These are phyloP conservation scores for Boletus sp. DNA, from an alignment of 768 basidiomycete species.

Conservation along the genomic window DNA sequence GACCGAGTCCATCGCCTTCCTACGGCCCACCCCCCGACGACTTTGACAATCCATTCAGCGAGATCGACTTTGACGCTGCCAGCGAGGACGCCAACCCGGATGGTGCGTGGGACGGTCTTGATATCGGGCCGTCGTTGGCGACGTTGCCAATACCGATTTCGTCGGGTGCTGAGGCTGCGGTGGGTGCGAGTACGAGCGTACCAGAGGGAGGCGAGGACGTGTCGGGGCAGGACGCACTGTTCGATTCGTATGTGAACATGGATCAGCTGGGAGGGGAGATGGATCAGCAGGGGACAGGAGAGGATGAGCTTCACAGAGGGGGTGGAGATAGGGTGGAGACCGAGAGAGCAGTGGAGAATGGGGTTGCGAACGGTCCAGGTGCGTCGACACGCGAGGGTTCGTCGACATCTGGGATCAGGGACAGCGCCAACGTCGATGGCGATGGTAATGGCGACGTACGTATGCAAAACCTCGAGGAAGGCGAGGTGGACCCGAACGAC, in stretches of 20 bases:
- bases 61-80: constrained; percentile 12
- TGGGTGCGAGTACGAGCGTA: background rate
- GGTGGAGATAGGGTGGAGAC: background rate
- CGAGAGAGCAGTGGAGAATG: background rate
- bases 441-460: background rate
- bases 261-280: constrained; percentile 10
- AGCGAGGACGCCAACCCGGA: background rate
- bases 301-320: background rate
- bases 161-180: background rate
- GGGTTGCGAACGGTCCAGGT: background rate
- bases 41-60: constrained; percentile 13
- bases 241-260: constrained; percentile 26
- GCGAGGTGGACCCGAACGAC: constrained; percentile 15
- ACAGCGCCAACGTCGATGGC: background rate
- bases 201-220: constrained; percentile 2
- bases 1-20: background rate
- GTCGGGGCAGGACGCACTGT: constrained; percentile 10
- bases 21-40: constrained; percentile 8
- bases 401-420: background rate
- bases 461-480: constrained; percentile 10
- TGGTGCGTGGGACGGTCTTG: background rate
- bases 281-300: background rate
- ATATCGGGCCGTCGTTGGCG: constrained; percentile 8
- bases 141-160: background rate
- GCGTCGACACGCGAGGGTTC: background rate